These are phyloP conservation scores for Monosporascus sp. DNA, from an alignment of 2,329 filamentous ascomycete genomes.

Conservation along the genomic window DNA sequence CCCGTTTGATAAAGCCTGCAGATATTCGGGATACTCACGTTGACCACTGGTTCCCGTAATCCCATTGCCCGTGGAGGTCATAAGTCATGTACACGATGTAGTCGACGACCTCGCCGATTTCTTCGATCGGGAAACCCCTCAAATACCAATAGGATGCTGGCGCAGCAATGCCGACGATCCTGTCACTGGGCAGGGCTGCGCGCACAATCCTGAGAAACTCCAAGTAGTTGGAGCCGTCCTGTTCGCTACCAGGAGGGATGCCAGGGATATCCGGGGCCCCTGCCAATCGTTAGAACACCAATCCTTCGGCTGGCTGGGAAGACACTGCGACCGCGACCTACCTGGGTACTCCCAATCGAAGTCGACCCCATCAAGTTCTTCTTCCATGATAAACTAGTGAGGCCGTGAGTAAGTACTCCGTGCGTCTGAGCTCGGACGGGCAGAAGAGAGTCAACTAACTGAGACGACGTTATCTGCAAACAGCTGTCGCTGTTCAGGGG, in stretches of 20 bases:
- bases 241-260: slow-evolving; percentile 12
- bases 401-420: no score
- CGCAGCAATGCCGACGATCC: slow-evolving; percentile 21
- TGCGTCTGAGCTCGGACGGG: no score
- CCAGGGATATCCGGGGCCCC: slow-evolving; percentile 20
- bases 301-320: no score
- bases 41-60: slow-evolving; percentile 8
- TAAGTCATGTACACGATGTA: slow-evolving; percentile 32
- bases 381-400: slow-evolving; percentile 25
- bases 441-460: no score
- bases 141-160: slow-evolving; percentile 30
- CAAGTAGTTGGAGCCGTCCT: slow-evolving; percentile 26
- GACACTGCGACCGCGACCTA: background rate
- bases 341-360: slow-evolving; percentile 33
- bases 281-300: no score
- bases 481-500: slow-evolving; percentile 21
- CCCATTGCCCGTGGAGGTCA: slow-evolving; percentile 28
- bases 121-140: slow-evolving; percentile 22
- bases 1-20: no score
- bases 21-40: no score
- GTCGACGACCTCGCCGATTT: slow-evolving; percentile 23
- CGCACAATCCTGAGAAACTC: slow-evolving; percentile 22
- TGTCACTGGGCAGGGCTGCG: slow-evolving; percentile 10
- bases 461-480: slow-evolving; percentile 22
- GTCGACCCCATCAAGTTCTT: slow-evolving; percentile 24